Evolutionary conservation across 2,329 filamentous ascomycete genomes (phyloP), one percentile per base, ranked within the genome.

Genomic region (Madurella mycetomatis): DNA sequence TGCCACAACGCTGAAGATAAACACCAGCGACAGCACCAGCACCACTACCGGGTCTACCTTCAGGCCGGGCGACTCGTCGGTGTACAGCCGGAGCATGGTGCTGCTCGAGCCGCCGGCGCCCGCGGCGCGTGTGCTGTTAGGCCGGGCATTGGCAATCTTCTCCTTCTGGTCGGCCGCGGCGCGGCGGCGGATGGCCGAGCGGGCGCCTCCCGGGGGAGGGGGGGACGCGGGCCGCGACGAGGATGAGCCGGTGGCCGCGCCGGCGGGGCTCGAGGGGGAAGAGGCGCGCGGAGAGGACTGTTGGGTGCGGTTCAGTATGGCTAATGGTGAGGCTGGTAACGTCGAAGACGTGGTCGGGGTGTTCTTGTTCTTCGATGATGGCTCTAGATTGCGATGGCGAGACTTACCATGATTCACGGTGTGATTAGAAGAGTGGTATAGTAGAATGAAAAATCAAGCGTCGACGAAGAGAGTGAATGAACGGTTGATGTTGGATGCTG

Each of bases 41-140:
- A 99, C 92, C 62, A 99, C 92, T 56, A 99, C 94, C 18, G 94
- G 94, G 73, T 99, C 94, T 62, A 99, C 94, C 80, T 96, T 96
- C 67, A 99, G 80, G 59, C 94, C 94, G 55, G 94, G 94, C 62
- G 90, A 95, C 79, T 99, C 94, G 71, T 99, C 94, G 55, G 94
- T 99, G 84, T 99, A 99, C 43, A 99, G 86, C 75, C 84, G 92
- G 78, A 99, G 81, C 94, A 99, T 99, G 50, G 94, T 99, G 77
- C 90, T 95, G 73, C 88, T 95, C 71, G 91, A 96, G 62, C 94
- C 94, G 64, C 94, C 94, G 16, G 94, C 94, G 65, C 94, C 94
- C 34, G 94, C 94, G 40, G 92, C 86, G 67, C 94, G 84, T 63
- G 94, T 99, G 77, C 89, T 95, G 72, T 86, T 89, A 48, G 94